phyloP scores from a whole-genome alignment of 108 stramenopile species.

The Mayamaea pseudoterrestris region DNA sequence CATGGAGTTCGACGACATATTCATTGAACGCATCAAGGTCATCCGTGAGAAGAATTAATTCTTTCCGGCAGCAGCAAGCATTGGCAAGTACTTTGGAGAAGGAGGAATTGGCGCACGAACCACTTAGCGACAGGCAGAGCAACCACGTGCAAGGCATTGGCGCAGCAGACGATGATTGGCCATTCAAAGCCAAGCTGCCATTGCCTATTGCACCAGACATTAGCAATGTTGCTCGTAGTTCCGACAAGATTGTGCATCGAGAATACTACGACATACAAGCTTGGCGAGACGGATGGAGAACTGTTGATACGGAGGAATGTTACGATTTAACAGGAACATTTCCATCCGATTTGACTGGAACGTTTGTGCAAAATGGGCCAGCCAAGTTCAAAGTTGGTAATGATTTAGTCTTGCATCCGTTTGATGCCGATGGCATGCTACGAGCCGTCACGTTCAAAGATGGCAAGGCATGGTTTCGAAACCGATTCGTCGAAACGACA shows the following conservation, averaged over 20 bases:
- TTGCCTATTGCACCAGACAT: too few relatives aligned
- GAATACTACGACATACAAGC: slow-evolving; percentile 1
- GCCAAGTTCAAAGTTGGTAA: slow-evolving; percentile 21
- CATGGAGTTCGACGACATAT: too few relatives aligned
- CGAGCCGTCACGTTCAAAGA: slow-evolving; percentile 13
- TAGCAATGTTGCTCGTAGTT: too few relatives aligned
- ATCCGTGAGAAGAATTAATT: too few relatives aligned
- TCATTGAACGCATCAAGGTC: too few relatives aligned
- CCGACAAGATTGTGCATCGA: not conserved
- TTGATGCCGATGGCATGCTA: slow-evolving; percentile 23
- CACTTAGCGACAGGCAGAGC: too few relatives aligned
- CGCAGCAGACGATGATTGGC: too few relatives aligned
- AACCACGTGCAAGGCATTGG: too few relatives aligned
- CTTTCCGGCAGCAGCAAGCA: too few relatives aligned
- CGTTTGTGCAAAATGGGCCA: slow-evolving; percentile 31
- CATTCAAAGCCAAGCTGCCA: too few relatives aligned
- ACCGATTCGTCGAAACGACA: slow-evolving; percentile 23
- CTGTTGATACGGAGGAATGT: slow-evolving; percentile 4
- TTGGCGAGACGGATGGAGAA: slow-evolving; percentile 3
- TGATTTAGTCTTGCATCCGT: slow-evolving; percentile 23
- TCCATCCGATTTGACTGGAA: slow-evolving; percentile 31
- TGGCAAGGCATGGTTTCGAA: slow-evolving; percentile 20
- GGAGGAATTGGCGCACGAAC: too few relatives aligned
- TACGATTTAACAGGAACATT: slow-evolving; percentile 10
- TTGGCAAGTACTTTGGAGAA: too few relatives aligned